Percentiles rank a stretch among this genome's conserved stretches.
phyloP scores from a whole-genome alignment of 2,329 filamentous ascomycete genomes.

The Aspergillus brasiliensis region DNA sequence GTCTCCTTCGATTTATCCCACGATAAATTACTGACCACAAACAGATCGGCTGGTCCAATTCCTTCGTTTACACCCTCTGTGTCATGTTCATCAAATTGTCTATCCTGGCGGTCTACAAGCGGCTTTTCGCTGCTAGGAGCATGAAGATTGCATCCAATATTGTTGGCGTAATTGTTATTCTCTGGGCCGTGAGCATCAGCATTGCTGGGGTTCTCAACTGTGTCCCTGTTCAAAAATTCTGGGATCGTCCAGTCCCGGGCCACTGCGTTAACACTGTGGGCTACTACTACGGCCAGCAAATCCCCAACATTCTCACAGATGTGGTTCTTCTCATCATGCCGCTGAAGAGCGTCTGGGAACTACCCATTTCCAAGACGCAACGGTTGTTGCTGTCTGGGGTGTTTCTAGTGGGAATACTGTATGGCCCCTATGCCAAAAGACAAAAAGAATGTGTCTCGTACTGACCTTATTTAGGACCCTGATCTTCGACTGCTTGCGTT shows the following conservation, averaged over 20 bases:
- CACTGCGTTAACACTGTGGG: conserved; percentile 27
- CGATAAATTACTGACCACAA: background rate
- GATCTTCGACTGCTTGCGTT: conserved; percentile 30
- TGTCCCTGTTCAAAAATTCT: conserved; percentile 24
- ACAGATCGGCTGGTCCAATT: conserved; percentile 31
- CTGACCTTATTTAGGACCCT: conserved; percentile 22
- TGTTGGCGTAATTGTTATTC: background rate
- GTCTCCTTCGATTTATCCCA: background rate
- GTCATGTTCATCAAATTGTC: conserved; percentile 6
- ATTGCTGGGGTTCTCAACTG: background rate
- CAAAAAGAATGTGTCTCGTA: background rate
- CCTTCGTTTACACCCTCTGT: conserved; percentile 27
- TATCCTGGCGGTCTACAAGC: conserved; percentile 2
- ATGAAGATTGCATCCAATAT: background rate
- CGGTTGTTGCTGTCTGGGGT: conserved; percentile 28
- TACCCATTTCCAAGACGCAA: conserved; percentile 29
- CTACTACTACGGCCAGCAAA: conserved; percentile 34
- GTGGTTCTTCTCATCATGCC: conserved; percentile 32
- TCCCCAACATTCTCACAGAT: conserved; percentile 35
- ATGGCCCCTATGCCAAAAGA: background rate
- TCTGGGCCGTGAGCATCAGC: background rate
- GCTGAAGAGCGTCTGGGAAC: conserved; percentile 27
- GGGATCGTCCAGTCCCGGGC: conserved; percentile 26
- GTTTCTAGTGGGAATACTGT: conserved; percentile 34
- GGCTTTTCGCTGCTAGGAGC: background rate